Evolutionary conservation across 75 land plant genomes (phyloP).

Genomic region (Pinus tabuliformis): DNA sequence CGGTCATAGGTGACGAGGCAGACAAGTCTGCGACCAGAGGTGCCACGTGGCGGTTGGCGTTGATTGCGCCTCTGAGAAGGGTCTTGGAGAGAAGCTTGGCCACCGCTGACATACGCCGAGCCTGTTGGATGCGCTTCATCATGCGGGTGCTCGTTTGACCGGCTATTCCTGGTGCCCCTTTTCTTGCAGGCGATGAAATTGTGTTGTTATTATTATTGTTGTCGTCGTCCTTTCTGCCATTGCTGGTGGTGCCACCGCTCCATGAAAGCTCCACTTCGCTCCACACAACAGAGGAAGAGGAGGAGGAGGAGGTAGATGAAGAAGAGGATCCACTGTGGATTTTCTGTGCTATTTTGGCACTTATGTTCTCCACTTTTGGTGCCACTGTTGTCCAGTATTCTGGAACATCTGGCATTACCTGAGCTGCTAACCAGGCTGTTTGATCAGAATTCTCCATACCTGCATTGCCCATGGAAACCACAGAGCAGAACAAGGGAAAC

Average conservation of each 20-base stretch:
- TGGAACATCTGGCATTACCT: constrained; percentile 1
- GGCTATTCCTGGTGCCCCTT: neutral
- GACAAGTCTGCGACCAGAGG: neutral
- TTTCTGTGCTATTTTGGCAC: constrained; percentile 8
- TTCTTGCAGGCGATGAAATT: neutral
- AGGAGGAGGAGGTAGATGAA: too few relatives aligned
- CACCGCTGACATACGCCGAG: constrained; percentile 40
- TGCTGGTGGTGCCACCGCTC: neutral
- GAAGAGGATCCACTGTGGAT: neutral
- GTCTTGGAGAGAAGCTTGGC: constrained; percentile 33
- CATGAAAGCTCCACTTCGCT: neutral
- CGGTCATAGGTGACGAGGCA: neutral
- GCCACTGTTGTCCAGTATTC: constrained; percentile 28
- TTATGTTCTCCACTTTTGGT: constrained; percentile 11
- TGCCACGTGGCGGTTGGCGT: constrained; percentile 17
- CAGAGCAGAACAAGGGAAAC: too few relatives aligned
- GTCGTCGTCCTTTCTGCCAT: neutral
- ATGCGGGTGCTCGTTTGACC: constrained; percentile 18
- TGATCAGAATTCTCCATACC: neutral
- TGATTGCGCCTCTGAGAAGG: constrained; percentile 33
- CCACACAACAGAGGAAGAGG: neutral
- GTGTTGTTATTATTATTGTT: constrained; percentile 1
- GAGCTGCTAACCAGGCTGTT: neutral
- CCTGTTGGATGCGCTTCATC: constrained; percentile 29
- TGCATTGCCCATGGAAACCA: too few relatives aligned